Base-by-base conservation (phyloP, 371 early-diverging fungal genomes). In the Rhizopus sp. region DNA sequence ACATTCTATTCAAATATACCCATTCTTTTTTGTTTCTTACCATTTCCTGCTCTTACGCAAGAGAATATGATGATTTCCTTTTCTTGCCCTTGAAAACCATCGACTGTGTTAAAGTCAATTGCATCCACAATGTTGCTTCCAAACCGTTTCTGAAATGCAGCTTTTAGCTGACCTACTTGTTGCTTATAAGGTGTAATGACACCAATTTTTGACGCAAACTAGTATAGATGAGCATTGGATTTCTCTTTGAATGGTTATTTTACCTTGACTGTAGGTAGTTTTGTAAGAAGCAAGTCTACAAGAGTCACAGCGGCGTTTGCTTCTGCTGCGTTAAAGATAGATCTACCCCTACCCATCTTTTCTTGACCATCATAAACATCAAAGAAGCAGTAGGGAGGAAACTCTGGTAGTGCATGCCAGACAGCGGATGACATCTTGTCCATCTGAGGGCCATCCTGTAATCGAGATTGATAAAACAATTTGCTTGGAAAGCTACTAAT, bases 31-130 rank as follows among this genome's bases (percentile, higher is more conserved):
- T 39, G 55, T 31, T 49, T 45, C 50, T 57, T 75, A 81, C 83
- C 79, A 16, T 63, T 45, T 17, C 85, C 82, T 2, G 96, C 93
- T 40, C 99, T 85, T 8, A 99, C 99, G 59, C 95, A 93, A 0
- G 96, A 95, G 52, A 98, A 91, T 47, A 98, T 89, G 44, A 98
- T 92, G 33, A 97, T 90, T 32, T 96, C 98, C 70, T 94, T 95
- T 63, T 99, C 99, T 74, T 98, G 97, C 9, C 99, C 99, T 78
- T 99, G 99, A 70, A 98, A 99, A n/a, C 98, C 96, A 70, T 99
- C 99, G 52, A 93, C 88, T 0, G 99, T 98, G 64, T 94, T 94
- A 59, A 98, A 91, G 63, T 97, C 95, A 12, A 98, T 87, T 3
- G 80, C 77, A 40, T 92, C 82, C 4, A 90, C 67, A 15, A 90